A percentile compares a stretch with the other conserved stretches of the same genome.
These are phyloP conservation scores for Cornus suecica DNA, from an alignment of 148 eudicot species.

Conservation along the genomic window DNA sequence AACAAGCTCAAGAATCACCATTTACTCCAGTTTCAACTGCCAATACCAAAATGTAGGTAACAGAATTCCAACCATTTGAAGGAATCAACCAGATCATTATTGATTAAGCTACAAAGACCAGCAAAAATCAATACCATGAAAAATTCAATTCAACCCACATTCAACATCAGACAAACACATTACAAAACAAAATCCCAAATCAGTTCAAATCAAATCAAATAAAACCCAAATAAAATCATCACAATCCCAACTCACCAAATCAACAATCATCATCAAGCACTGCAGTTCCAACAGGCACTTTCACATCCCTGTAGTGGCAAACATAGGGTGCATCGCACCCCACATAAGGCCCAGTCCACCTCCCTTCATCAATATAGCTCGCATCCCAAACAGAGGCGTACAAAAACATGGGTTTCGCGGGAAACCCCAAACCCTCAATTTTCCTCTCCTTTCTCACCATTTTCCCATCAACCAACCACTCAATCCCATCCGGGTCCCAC, in stretches of 20 bases:
- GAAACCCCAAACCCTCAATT: slow-evolving; percentile 11
- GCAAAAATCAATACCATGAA: neutral
- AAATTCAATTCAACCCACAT: neutral
- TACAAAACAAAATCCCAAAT: neutral
- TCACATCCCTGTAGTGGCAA: slow-evolving; percentile 31
- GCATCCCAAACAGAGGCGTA: slow-evolving; percentile 42
- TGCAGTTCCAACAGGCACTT: slow-evolving; percentile 25
- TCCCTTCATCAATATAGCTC: slow-evolving; percentile 32
- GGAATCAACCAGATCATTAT: neutral
- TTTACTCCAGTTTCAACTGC: too few species aligned
- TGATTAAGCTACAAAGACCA: neutral
- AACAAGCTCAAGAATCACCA: slow-evolving; percentile 2
- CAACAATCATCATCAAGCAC: slow-evolving; percentile 2
- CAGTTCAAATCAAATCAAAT: neutral
- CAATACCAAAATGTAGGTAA: too few species aligned
- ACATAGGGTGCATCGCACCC: slow-evolving; percentile 35
- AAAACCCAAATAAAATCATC: neutral
- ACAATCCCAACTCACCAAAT: neutral
- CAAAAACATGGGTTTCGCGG: slow-evolving; percentile 32
- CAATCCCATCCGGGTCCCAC: slow-evolving; percentile 27
- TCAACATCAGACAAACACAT: neutral
- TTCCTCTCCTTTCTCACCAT: slow-evolving; percentile 16
- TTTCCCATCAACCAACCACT: slow-evolving; percentile 30
- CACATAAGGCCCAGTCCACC: slow-evolving; percentile 33
- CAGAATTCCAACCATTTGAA: too few species aligned